Conservation (phyloP, 169 alveolate genomes). For the Eimeria acervulina region DNA sequence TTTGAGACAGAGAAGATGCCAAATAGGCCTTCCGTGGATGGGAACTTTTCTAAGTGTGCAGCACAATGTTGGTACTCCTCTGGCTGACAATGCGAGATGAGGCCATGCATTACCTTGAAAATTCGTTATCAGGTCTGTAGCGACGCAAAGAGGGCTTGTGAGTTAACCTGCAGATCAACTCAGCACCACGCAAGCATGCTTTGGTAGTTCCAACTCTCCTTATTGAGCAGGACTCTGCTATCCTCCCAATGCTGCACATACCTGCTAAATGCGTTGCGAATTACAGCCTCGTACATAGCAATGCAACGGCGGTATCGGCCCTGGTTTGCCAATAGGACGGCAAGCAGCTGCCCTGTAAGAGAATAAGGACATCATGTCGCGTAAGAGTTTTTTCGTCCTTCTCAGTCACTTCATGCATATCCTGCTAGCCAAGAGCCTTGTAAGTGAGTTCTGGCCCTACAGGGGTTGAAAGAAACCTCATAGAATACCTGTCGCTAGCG, state of each 20-base stretch:
- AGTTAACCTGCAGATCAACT: conserved; percentile 7
- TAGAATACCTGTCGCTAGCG: conserved; percentile 62
- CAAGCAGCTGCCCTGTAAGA: conserved; percentile 66
- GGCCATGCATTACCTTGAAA: conserved; percentile 35
- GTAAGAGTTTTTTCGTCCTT: not conserved
- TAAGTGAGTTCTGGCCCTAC: not conserved
- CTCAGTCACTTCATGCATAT: not conserved
- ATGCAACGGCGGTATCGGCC: conserved; percentile 79
- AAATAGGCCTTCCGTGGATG: not conserved
- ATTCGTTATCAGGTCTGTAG: conserved; percentile 75
- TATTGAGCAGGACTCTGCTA: not conserved
- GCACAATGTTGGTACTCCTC: not conserved
- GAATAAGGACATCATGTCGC: not conserved
- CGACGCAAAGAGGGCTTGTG: conserved; percentile 77
- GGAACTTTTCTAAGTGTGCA: not conserved
- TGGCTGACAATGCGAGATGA: not conserved
- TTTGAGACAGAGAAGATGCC: not conserved
- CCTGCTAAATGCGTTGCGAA: conserved; percentile 74
- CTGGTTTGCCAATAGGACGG: conserved; percentile 68
- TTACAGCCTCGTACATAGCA: conserved; percentile 72
- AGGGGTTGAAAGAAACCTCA: not conserved
- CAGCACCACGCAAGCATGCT: not conserved
- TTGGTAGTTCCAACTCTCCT: not conserved
- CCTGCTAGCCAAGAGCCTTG: not conserved
- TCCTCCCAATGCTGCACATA: not conserved